A percentile compares a stretch with the other conserved stretches of the same genome.
phyloP scores from a whole-genome alignment of 208 protist genomes.

The Blastocrithidia nonstop region DNA sequence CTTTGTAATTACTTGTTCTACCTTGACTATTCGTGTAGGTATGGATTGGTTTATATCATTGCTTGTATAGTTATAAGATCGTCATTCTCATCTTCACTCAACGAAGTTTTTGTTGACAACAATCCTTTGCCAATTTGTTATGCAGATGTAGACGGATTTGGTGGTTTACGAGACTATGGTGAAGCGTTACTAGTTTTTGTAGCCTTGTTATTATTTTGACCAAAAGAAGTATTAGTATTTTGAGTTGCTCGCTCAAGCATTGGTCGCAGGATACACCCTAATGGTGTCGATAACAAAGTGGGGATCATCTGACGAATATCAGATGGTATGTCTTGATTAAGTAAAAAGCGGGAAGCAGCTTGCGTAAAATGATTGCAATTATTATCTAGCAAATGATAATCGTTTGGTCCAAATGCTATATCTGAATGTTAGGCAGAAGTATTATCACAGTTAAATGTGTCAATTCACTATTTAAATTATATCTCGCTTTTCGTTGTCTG shows the following conservation, averaged over 20 bases:
- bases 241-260: conserved; percentile 57
- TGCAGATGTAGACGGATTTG: background rate
- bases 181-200: background rate
- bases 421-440: conserved; percentile 4
- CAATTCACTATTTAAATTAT: conserved; percentile 38
- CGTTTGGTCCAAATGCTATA: conserved; percentile 40
- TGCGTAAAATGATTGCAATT: conserved; percentile 93
- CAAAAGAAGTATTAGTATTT: background rate
- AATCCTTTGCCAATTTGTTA: conserved; percentile 5
- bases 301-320: conserved; percentile 72
- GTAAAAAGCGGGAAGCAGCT: conserved; percentile 51
- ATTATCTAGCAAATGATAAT: conserved; percentile 79
- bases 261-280: conserved; percentile 65
- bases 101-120: conserved; percentile 7
- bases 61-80: conserved; percentile 26
- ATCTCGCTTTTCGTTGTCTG: conserved; percentile 29
- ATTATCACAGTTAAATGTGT: too few species aligned
- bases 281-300: conserved; percentile 47
- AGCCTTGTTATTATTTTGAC: background rate
- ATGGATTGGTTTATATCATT: conserved; percentile 63
- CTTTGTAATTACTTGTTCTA: too few species aligned
- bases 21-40: too few species aligned
- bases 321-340: conserved; percentile 29
- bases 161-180: too few species aligned
- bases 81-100: conserved; percentile 49